These are phyloP conservation scores for Fusarium virguliforme DNA, from an alignment of 2,329 filamentous ascomycete genomes.

Conservation along the genomic window DNA sequence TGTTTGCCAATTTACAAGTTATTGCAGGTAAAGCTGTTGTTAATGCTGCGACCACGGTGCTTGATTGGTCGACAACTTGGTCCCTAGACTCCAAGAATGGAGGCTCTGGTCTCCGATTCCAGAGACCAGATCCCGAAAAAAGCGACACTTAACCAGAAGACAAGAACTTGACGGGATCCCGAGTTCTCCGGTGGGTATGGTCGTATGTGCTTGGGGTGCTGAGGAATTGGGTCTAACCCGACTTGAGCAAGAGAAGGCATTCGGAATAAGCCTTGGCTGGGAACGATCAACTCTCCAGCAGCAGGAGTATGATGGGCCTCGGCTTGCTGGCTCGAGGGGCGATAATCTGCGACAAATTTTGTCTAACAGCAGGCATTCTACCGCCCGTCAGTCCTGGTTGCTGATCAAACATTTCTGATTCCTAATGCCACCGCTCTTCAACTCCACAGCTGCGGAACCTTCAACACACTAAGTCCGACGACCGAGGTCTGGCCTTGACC, in stretches of 20 bases:
- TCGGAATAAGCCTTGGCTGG: background rate
- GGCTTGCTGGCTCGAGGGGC: background rate
- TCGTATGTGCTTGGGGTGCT: background rate
- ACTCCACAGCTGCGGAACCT: background rate
- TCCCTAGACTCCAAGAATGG: background rate
- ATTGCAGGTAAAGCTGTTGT: background rate
- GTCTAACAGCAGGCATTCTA: background rate
- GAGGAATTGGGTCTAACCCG: background rate
- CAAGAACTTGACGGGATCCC: slow-evolving; percentile 10
- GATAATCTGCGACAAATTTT: background rate
- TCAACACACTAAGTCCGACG: slow-evolving; percentile 6
- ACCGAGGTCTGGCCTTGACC: background rate
- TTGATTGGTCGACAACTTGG: background rate
- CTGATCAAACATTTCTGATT: slow-evolving; percentile 7
- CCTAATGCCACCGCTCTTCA: background rate
- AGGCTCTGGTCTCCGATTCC: background rate
- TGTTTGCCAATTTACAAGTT: background rate
- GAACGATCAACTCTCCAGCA: background rate
- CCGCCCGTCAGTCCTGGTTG: background rate
- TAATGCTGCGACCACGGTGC: background rate
- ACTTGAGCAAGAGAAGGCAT: background rate
- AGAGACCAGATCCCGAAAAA: background rate
- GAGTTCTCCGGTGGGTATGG: slow-evolving; percentile 13
- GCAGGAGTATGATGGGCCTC: background rate
- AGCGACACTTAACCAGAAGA: background rate